phyloP scores from a whole-genome alignment of 169 alveolate genomes.

The Theileria sp. region DNA sequence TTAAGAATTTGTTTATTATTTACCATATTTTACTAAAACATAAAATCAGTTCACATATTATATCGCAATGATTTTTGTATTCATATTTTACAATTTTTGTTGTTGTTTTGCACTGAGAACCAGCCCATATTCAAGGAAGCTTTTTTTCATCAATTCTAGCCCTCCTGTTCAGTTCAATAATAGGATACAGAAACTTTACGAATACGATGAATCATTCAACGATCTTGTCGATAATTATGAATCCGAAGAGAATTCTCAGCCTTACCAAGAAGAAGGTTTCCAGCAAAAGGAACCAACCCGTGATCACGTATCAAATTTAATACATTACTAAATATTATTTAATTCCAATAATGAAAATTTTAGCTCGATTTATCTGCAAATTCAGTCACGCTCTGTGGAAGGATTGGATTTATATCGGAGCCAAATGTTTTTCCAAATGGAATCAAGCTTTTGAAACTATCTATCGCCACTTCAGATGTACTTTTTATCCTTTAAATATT shows the following conservation, averaged over 20 bases:
- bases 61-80: constrained; percentile 17
- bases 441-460: constrained; percentile 18
- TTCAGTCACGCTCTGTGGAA: constrained; percentile 56
- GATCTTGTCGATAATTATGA: constrained; percentile 2
- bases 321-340: background rate
- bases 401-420: constrained; percentile 46
- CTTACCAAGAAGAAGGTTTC: background rate
- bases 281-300: background rate
- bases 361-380: constrained; percentile 36
- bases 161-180: background rate
- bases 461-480: constrained; percentile 57
- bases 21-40: background rate
- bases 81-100: background rate
- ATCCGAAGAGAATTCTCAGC: background rate
- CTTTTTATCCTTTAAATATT: background rate
- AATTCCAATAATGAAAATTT: background rate
- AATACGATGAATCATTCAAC: constrained; percentile 7
- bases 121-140: background rate
- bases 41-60: background rate
- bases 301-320: background rate
- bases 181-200: background rate
- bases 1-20: constrained; percentile 4
- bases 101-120: background rate
- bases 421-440: constrained; percentile 37
- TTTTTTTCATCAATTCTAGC: background rate